Evolutionary conservation across 2,329 filamentous ascomycete species (phyloP).

Genomic region (Talaromyces atroroseus): DNA sequence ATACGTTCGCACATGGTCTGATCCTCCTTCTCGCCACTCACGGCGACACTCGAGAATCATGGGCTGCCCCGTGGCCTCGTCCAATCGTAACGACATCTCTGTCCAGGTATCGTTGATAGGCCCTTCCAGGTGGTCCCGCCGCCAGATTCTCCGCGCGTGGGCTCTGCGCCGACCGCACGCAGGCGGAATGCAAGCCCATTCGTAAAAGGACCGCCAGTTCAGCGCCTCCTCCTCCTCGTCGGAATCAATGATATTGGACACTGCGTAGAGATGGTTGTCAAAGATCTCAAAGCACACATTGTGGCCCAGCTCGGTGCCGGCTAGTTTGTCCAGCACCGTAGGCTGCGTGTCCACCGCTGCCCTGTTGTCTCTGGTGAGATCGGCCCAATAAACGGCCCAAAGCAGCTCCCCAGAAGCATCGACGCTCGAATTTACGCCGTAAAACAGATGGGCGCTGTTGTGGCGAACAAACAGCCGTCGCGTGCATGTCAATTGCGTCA

Average conservation of each 20-base stretch:
- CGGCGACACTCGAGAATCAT: conserved; percentile 63
- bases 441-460: conserved; percentile 56
- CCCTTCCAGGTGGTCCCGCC: conserved; percentile 63
- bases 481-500: conserved; percentile 40
- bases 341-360: conserved; percentile 31
- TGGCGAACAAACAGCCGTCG: conserved; percentile 64
- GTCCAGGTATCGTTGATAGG: conserved; percentile 71
- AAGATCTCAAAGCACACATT: conserved; percentile 69
- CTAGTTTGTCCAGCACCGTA: conserved; percentile 53
- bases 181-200: conserved; percentile 60
- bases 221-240: conserved; percentile 59
- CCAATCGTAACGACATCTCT: conserved; percentile 55
- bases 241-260: conserved; percentile 61
- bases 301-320: conserved; percentile 60
- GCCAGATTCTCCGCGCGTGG: conserved; percentile 54
- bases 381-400: conserved; percentile 57
- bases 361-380: conserved; percentile 41
- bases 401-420: conserved; percentile 52
- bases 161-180: conserved; percentile 35
- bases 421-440: conserved; percentile 56
- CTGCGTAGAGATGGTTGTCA: conserved; percentile 60
- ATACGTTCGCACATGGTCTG: conserved; percentile 58
- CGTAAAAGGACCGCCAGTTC: conserved; percentile 65
- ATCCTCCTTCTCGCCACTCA: conserved; percentile 58
- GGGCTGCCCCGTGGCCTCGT: conserved; percentile 55